Conservation (phyloP, 2,329 filamentous ascomycete genomes). For the Xylariaceae sp. region DNA sequence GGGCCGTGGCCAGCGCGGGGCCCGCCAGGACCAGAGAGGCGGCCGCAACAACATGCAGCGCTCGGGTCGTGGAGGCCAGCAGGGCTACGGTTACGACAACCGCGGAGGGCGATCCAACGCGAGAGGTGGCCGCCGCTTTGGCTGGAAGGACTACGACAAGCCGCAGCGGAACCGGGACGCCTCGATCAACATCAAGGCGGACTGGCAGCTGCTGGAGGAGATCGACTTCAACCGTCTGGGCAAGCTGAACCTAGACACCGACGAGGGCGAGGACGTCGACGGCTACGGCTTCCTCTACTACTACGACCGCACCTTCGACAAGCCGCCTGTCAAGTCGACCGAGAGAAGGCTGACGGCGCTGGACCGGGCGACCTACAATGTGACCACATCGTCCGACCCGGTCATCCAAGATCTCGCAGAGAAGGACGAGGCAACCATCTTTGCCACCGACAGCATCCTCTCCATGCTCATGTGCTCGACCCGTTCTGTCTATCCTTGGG, state of each 20-base stretch:
- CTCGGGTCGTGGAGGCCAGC: slow-evolving; percentile 59
- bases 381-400: slow-evolving; percentile 91
- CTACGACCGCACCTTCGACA: slow-evolving; percentile 95
- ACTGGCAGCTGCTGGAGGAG: slow-evolving; percentile 94
- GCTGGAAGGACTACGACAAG: slow-evolving; percentile 99
- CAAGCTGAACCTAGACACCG: slow-evolving; percentile 92
- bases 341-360: slow-evolving; percentile 83
- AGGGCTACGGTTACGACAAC: slow-evolving; percentile 62
- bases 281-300: slow-evolving; percentile 96
- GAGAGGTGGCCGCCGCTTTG: slow-evolving; percentile 78
- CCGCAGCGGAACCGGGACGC: slow-evolving; percentile 92
- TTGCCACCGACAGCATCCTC: slow-evolving; percentile 92
- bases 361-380: slow-evolving; percentile 95
- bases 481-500: slow-evolving; percentile 96
- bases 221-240: slow-evolving; percentile 94
- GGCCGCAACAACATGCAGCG: slow-evolving; percentile 60
- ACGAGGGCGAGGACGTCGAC: slow-evolving; percentile 91
- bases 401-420: slow-evolving; percentile 96
- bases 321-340: slow-evolving; percentile 79
- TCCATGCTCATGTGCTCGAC: slow-evolving; percentile 99
- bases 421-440: slow-evolving; percentile 92
- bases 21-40: slow-evolving; percentile 55
- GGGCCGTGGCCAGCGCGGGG: slow-evolving; percentile 70
- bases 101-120: slow-evolving; percentile 62
- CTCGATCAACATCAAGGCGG: slow-evolving; percentile 90